These are phyloP conservation scores for Perkinsus marinus DNA, from an alignment of 169 alveolate species.

Conservation along the genomic window DNA sequence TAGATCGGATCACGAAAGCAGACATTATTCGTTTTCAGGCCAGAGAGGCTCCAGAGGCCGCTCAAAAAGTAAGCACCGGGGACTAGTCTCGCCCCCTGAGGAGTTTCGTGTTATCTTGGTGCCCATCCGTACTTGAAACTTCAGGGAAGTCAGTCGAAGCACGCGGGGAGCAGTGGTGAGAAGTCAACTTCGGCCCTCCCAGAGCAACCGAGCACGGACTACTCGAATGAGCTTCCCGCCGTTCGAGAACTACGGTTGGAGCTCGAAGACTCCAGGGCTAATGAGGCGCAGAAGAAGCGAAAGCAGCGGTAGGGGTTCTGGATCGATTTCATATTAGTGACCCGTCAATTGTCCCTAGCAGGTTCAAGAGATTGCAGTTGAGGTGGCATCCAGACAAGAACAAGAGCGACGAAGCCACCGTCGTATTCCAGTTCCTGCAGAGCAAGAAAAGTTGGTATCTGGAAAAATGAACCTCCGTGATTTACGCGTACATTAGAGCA, in stretches of 20 bases:
- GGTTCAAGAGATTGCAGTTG: neutral
- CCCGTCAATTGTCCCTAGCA: neutral
- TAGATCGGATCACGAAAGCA: no score
- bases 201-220: neutral
- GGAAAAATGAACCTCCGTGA: neutral
- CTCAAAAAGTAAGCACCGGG: no score
- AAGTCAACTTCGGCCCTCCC: neutral
- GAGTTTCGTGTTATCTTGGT: no score
- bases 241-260: neutral
- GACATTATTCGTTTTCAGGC: no score
- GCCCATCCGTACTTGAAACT: no score
- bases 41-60: no score
- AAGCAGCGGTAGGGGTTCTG: neutral
- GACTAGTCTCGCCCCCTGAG: no score
- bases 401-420: neutral
- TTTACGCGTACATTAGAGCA: neutral
- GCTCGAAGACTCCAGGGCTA: neutral
- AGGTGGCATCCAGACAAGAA: neutral
- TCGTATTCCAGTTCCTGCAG: neutral
- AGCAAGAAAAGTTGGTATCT: neutral
- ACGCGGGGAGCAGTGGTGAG: neutral
- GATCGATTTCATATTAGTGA: no score
- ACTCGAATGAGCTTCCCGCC: neutral
- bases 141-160: no score
- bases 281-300: neutral